phyloP scores from a whole-genome alignment of 2,329 filamentous ascomycete species.

The Calonectria naviculata region DNA sequence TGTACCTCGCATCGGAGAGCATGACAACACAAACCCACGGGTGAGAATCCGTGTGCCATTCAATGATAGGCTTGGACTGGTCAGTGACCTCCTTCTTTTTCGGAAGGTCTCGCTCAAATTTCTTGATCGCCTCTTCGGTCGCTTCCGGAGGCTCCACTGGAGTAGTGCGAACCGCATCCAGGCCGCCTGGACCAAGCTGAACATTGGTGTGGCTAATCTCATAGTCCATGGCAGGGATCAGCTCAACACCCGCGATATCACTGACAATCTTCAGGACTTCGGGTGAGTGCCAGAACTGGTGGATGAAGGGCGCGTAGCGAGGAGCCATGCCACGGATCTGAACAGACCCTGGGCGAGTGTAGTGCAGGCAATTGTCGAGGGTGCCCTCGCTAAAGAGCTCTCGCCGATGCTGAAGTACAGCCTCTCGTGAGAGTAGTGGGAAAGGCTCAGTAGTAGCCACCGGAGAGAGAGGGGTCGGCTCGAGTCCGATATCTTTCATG shows the following conservation, averaged over 20 bases:
- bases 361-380: slow-evolving; percentile 43
- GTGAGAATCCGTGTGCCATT: slow-evolving; percentile 62
- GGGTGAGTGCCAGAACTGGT: slow-evolving; percentile 63
- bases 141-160: slow-evolving; percentile 41
- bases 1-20: slow-evolving; percentile 58
- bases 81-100: slow-evolving; percentile 31
- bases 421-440: slow-evolving; percentile 39
- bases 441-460: slow-evolving; percentile 45
- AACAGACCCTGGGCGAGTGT: slow-evolving; percentile 40
- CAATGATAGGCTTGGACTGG: slow-evolving; percentile 36
- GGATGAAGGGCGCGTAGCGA: slow-evolving; percentile 44
- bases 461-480: slow-evolving; percentile 33
- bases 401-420: slow-evolving; percentile 31
- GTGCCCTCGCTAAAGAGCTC: slow-evolving; percentile 38
- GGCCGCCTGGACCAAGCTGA: slow-evolving; percentile 32
- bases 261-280: slow-evolving; percentile 65
- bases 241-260: slow-evolving; percentile 66
- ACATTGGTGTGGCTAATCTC: slow-evolving; percentile 71
- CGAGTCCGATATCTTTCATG: slow-evolving; percentile 35
- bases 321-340: slow-evolving; percentile 44
- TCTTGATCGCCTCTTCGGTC: slow-evolving; percentile 26
- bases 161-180: slow-evolving; percentile 35
- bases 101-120: slow-evolving; percentile 29
- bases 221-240: slow-evolving; percentile 66
- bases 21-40: slow-evolving; percentile 64